Evolutionary conservation across 2,329 filamentous ascomycete species (phyloP).

Genomic region (Alternaria incomplexa): DNA sequence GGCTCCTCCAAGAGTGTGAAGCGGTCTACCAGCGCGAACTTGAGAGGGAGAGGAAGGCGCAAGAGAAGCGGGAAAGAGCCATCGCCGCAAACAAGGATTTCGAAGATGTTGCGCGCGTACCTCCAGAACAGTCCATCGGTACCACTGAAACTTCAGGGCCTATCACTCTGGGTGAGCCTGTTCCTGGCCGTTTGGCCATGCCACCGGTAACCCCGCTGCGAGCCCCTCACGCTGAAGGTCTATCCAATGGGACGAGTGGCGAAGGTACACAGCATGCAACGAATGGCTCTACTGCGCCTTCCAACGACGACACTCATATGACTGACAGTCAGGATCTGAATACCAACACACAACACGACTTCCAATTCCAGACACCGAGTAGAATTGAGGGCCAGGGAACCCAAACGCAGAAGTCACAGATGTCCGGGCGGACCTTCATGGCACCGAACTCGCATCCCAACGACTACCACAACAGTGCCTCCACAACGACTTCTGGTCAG

Average conservation of each 20-base stretch:
- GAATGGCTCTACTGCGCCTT: slow-evolving; percentile 52
- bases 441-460: slow-evolving; percentile 62
- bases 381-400: slow-evolving; percentile 46
- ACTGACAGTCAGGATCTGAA: slow-evolving; percentile 50
- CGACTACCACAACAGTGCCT: slow-evolving; percentile 82
- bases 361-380: slow-evolving; percentile 42
- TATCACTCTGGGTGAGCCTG: slow-evolving; percentile 65
- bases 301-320: slow-evolving; percentile 55
- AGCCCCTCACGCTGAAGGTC: slow-evolving; percentile 55
- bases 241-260: slow-evolving; percentile 63
- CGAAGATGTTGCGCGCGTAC: slow-evolving; percentile 49
- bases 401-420: slow-evolving; percentile 66
- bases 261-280: slow-evolving; percentile 41
- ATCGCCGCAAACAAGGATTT: slow-evolving; percentile 48
- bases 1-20: slow-evolving; percentile 70
- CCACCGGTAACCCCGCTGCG: slow-evolving; percentile 53
- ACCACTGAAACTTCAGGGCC: slow-evolving; percentile 55
- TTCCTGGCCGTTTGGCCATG: slow-evolving; percentile 58
- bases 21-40: slow-evolving; percentile 74
- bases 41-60: slow-evolving; percentile 66
- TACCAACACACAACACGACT: slow-evolving; percentile 37
- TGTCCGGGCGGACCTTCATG: slow-evolving; percentile 66
- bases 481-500: slow-evolving; percentile 83
- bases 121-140: slow-evolving; percentile 51
- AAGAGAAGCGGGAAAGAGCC: slow-evolving; percentile 58